These are phyloP conservation scores for Gossypium schwendimanii DNA, from an alignment of 441 rosid species.

Conservation along the genomic window DNA sequence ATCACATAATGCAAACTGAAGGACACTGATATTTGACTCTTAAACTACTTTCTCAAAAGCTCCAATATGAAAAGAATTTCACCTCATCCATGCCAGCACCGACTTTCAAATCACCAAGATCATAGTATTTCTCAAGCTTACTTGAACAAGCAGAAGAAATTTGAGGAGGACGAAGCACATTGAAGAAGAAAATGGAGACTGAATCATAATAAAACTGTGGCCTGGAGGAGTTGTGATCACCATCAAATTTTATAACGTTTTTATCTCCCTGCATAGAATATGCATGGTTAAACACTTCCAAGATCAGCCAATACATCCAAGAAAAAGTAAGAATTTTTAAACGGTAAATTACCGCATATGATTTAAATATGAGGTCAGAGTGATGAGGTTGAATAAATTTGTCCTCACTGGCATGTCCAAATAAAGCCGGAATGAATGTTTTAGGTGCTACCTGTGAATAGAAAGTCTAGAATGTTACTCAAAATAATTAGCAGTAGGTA, in stretches of 20 bases:
- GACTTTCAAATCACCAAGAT: constrained; percentile 53
- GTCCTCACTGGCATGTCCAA: constrained; percentile 87
- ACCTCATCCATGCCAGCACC: constrained; percentile 73
- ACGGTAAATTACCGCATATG: constrained; percentile 53
- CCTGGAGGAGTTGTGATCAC: constrained; percentile 89
- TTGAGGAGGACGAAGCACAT: constrained; percentile 81
- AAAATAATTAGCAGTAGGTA: neutral
- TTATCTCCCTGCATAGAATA: constrained; percentile 73
- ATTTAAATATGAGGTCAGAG: constrained; percentile 66
- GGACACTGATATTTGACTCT: neutral
- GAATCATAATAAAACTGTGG: constrained; percentile 90
- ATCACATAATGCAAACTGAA: neutral
- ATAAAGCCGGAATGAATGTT: constrained; percentile 83
- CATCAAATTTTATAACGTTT: constrained; percentile 85
- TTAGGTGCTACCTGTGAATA: constrained; percentile 66
- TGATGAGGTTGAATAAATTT: constrained; percentile 87
- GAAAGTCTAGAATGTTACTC: constrained; percentile 8
- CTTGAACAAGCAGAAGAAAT: constrained; percentile 40
- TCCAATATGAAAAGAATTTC: constrained; percentile 22
- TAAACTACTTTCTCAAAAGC: constrained; percentile 8
- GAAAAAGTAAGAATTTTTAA: constrained; percentile 10
- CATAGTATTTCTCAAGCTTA: constrained; percentile 74
- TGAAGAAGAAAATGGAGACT: constrained; percentile 83
- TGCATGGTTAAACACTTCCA: constrained; percentile 8
- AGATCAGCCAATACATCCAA: neutral